Evolutionary conservation across 306 rosid species (phyloP).

Genomic region (Fagus sylvatica): DNA sequence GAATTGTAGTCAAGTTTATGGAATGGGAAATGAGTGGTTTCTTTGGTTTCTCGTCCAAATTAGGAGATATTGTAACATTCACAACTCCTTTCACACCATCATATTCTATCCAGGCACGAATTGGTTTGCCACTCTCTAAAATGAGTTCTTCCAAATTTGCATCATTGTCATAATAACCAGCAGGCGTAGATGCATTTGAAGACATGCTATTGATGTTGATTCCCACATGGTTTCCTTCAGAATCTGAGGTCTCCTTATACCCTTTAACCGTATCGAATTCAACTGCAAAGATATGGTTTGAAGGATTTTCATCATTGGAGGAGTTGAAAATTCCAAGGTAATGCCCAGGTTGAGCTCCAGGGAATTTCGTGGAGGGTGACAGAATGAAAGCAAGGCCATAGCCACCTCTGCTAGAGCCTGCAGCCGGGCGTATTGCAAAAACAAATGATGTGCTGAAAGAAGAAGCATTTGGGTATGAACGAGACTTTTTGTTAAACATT

Average conservation of each 20-base stretch:
- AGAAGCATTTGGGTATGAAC: constrained; percentile 14
- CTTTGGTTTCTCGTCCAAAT: constrained; percentile 18
- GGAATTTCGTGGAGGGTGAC: constrained; percentile 43
- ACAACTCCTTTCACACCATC: constrained; percentile 33
- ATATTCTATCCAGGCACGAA: constrained; percentile 67
- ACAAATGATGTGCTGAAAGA: constrained; percentile 70
- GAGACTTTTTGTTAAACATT: constrained; percentile 22
- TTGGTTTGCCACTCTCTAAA: constrained; percentile 41
- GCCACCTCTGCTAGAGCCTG: constrained; percentile 46
- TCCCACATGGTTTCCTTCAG: constrained; percentile 60
- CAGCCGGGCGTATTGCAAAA: constrained; percentile 54
- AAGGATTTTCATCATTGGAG: not conserved
- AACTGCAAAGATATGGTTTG: constrained; percentile 60
- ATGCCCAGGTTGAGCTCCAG: constrained; percentile 37
- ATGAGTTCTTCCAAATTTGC: constrained; percentile 26
- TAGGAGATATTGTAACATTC: constrained; percentile 56
- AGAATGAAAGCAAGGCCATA: constrained; percentile 65
- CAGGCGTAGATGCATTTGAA: constrained; percentile 1
- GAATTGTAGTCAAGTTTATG: constrained; percentile 9
- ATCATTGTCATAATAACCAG: constrained; percentile 19
- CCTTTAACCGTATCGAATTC: constrained; percentile 80
- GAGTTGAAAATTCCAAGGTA: constrained; percentile 57
- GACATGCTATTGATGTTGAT: constrained; percentile 41
- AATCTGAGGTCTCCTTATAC: constrained; percentile 9
- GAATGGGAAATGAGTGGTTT: constrained; percentile 1